Base-by-base conservation (phyloP, 305 asterid genomes). In the Solanum hybrid region DNA sequence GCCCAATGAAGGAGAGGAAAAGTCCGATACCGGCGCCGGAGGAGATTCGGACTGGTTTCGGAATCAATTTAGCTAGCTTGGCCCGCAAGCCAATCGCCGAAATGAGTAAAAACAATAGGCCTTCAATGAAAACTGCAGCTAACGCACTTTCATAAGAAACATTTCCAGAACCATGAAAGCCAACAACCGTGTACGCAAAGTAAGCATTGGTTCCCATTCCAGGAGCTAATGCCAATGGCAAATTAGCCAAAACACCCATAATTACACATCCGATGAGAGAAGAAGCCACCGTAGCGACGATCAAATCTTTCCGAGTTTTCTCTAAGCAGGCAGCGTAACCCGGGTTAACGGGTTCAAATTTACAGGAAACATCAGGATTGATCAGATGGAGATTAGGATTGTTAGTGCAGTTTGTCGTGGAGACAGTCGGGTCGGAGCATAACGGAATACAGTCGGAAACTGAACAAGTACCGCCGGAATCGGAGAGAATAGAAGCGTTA, bases 181-280 rank as follows among this genome's bases (percentile, higher is more conserved):
- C 99, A 10, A 96, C 99, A 18, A 97, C 98, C 4, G 99, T 95
- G 92, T 97, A 97, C 0, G 99, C 97, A 90, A 97, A 96, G 89
- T 97, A 96, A 2, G 99, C 99, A 88, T 97, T 97, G 5, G 96
- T 90, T 11, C 99, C 99, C 99, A 97, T 97, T 13, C 99, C 99
- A 1, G 99, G 99, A 4, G 99, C 99, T n/a, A 97, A 82, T 2
- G 97, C 99, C 11, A 97, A 28, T 0, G 99, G 99, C 11, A 97
- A 92, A 16, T 96, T 97, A 0, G 98, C 99, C 11, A 96, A 91
- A 8, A 93, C 82, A 9, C 99, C 99, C 99, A 97, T 97, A 87
- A 96, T 94, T 1, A 95, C 92, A 89, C 98, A 96, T 31, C 99
- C 99, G 89, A 97, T 93, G 37, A 97, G 91, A 67, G 99, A 94